Evolutionary conservation across 352 stramenopile species (phyloP).

Genomic region (Globisporangium perplexum): DNA sequence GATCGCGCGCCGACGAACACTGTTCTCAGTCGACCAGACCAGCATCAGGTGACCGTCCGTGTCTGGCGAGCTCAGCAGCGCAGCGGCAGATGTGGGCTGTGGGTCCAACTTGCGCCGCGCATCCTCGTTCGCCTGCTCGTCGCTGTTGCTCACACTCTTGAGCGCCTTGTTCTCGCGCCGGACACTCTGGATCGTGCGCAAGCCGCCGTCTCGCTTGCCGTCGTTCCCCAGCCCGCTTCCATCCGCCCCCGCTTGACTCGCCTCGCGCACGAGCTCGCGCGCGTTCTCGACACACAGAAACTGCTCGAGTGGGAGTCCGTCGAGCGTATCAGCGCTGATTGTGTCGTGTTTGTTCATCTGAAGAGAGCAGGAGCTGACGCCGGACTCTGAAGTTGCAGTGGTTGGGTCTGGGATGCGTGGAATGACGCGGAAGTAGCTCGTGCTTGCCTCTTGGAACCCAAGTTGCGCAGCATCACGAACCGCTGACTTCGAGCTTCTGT

Average conservation of each 20-base stretch:
- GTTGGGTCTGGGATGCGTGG: conserved; percentile 8
- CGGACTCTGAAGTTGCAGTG: neutral
- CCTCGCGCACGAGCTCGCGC: conserved; percentile 29
- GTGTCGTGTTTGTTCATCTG: conserved; percentile 11
- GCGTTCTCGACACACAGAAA: conserved; percentile 78
- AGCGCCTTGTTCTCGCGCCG: conserved; percentile 79
- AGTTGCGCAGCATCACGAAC: conserved; percentile 34
- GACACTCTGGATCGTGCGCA: conserved; percentile 85
- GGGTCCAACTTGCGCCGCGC: conserved; percentile 11
- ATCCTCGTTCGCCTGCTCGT: neutral
- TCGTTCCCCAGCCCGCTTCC: conserved; percentile 19
- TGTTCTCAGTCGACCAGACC: conserved; percentile 50
- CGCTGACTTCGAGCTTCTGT: neutral
- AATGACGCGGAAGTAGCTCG: conserved; percentile 71
- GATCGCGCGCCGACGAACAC: conserved; percentile 20
- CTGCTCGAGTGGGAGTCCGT: conserved; percentile 46
- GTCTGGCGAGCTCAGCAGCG: conserved; percentile 41
- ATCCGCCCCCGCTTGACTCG: conserved; percentile 11
- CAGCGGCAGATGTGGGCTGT: conserved; percentile 56
- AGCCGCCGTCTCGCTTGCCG: conserved; percentile 39
- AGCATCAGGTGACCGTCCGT: conserved; percentile 63
- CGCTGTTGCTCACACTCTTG: conserved; percentile 19
- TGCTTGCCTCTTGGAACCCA: conserved; percentile 69
- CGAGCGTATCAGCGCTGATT: conserved; percentile 10
- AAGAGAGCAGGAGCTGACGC: conserved; percentile 15